phyloP scores from a whole-genome alignment of 1,284 basidiomycete genomes.

The Moniliophthora roreri region DNA sequence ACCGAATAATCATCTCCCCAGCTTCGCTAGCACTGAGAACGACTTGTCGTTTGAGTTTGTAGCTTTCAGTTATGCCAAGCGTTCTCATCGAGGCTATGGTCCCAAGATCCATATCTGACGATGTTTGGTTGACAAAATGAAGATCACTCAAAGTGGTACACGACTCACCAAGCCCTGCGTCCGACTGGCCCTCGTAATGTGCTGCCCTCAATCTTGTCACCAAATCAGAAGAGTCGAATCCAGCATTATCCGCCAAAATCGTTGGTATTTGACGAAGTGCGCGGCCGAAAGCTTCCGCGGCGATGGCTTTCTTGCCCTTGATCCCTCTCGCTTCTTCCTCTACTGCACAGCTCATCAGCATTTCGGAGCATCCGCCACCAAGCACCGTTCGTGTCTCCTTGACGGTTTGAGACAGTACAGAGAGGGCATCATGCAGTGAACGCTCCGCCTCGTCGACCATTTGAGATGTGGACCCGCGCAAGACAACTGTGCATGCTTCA shows the following conservation, averaged over 20 bases:
- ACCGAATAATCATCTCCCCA: slow-evolving; percentile 98
- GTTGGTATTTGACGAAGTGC: slow-evolving; percentile 95
- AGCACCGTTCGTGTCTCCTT: slow-evolving; percentile 94
- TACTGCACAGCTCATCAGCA: slow-evolving; percentile 94
- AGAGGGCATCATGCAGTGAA: slow-evolving; percentile 96
- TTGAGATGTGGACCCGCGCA: slow-evolving; percentile 95
- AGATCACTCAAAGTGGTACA: slow-evolving; percentile 24
- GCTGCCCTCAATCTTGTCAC: slow-evolving; percentile 90
- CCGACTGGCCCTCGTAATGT: slow-evolving; percentile 86
- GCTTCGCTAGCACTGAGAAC: slow-evolving; percentile 95
- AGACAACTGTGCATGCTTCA: slow-evolving; percentile 97
- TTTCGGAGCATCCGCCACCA: slow-evolving; percentile 97
- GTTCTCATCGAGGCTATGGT: slow-evolving; percentile 85
- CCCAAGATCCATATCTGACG: slow-evolving; percentile 84
- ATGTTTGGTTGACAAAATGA: slow-evolving; percentile 6
- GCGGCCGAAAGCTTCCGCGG: slow-evolving; percentile 87
- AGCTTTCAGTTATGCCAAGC: slow-evolving; percentile 92
- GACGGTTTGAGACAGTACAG: slow-evolving; percentile 96
- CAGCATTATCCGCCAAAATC: slow-evolving; percentile 97
- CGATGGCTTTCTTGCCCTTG: slow-evolving; percentile 94
- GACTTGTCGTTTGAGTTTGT: slow-evolving; percentile 96
- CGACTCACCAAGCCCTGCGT: slow-evolving; percentile 78
- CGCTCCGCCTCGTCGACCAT: slow-evolving; percentile 99
- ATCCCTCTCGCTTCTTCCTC: slow-evolving; percentile 87
- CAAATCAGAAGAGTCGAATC: slow-evolving; percentile 95